Base-by-base conservation (phyloP, 2,329 filamentous ascomycete genomes). In the Apiospora rasikravindrae region DNA sequence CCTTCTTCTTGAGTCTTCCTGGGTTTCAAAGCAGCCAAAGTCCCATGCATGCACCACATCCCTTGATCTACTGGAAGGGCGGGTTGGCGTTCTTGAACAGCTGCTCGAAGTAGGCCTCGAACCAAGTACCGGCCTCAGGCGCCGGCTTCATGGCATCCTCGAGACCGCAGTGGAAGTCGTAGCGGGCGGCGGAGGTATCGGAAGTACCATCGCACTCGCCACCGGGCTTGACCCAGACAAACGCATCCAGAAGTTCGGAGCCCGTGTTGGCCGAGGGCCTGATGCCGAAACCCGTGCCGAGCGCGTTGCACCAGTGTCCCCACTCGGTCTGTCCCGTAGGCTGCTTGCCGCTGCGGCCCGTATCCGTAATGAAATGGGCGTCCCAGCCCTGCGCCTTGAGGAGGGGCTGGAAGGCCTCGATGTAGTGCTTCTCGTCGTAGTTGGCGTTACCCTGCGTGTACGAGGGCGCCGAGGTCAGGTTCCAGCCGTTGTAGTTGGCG, bases 51-150 rank as follows among this genome's bases (percentile, higher is more conserved):
- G 40, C 44, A 68, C 64, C 66, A n/a, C 11, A 19, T 10, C 2
- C 11, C n/a, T 4, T 7, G 33, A 29, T 45, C 72, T 73, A 75
- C 45, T 79, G 83, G 75, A 88, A 88, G 16, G 86, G 78, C n/a
- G 88, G 88, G 77, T 88, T 87, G 71, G 88, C 87, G 74, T 89
- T 89, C 71, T 82, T 84, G 71, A 89, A 83, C 1, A 90, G 82
- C 80, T 88, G 86, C 80, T 85, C 87, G 75, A 90, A 89, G 82
- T 90, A 90, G 22, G 84, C 86, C 80, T 90, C 82, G 81, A 92
- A 92, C 91, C 91, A 94, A 11, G 85, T 83, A 42, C 92, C 92
- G 13, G 92, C 91, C 81, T 94, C 90, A 42, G 92, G 92, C 1
- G 92, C 90, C 1, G 91, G 91, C 80, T 88, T 80, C 53, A 92